These are phyloP conservation scores for Yarrowia osloensis DNA, from an alignment of 805 yeast species.

Conservation along the genomic window DNA sequence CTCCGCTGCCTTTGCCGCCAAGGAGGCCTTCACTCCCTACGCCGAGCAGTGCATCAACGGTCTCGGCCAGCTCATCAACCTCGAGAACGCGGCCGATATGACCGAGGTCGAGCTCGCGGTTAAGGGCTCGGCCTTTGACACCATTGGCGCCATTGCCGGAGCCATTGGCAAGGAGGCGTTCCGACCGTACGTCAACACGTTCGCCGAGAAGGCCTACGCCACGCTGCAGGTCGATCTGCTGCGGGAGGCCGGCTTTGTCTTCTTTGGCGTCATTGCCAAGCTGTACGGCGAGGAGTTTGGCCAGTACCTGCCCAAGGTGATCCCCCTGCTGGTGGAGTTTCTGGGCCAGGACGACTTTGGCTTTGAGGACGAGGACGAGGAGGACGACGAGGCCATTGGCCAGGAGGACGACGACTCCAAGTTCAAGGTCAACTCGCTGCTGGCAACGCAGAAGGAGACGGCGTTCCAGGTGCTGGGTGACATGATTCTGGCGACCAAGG, in stretches of 20 bases:
- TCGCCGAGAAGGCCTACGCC: conserved; percentile 82
- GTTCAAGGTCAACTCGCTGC: conserved; percentile 87
- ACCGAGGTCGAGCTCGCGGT: conserved; percentile 88
- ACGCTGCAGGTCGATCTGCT: conserved; percentile 77
- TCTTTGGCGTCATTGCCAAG: conserved; percentile 90
- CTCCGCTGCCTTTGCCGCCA: conserved; percentile 94
- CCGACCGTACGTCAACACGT: conserved; percentile 80
- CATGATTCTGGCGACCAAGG: conserved; percentile 83
- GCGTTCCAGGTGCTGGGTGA: conserved; percentile 91
- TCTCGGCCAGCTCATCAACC: conserved; percentile 62
- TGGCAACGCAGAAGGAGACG: conserved; percentile 92
- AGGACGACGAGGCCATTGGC: conserved; percentile 46
- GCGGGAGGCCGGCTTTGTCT: conserved; percentile 93
- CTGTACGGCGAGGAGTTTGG: conserved; percentile 90
- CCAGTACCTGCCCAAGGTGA: conserved; percentile 75
- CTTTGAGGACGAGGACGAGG: conserved; percentile 41
- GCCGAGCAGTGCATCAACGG: conserved; percentile 77
- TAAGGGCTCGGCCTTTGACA: conserved; percentile 89
- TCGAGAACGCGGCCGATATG: conserved; percentile 70
- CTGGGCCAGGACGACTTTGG: conserved; percentile 81
- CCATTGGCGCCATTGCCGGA: conserved; percentile 90
- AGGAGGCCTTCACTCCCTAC: conserved; percentile 82
- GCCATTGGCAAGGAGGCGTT: conserved; percentile 94
- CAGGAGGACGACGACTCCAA: conserved; percentile 57
- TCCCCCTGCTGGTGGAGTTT: conserved; percentile 82